Percentiles rank a stretch among this genome's conserved stretches.
phyloP scores from a whole-genome alignment of 208 protist species.

The Acanthamoeba lenticulata region DNA sequence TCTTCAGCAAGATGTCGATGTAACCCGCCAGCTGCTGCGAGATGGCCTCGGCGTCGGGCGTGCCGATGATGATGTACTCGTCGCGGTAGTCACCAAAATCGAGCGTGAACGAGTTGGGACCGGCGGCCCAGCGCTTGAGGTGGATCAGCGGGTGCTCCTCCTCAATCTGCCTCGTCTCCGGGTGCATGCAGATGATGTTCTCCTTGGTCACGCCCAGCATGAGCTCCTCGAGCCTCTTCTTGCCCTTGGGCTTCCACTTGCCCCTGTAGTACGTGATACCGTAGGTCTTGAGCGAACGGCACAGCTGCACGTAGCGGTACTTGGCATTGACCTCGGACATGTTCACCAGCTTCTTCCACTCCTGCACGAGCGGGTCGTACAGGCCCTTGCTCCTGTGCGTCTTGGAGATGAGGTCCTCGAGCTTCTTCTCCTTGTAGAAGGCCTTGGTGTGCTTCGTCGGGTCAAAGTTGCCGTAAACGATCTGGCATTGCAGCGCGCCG shows the following conservation, averaged over 20 bases:
- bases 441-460: constrained; percentile 79
- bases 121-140: constrained; percentile 86
- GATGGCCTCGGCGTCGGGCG: constrained; percentile 82
- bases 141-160: constrained; percentile 81
- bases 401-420: constrained; percentile 80
- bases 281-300: constrained; percentile 88
- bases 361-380: constrained; percentile 71
- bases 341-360: constrained; percentile 84
- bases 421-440: constrained; percentile 70
- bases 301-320: constrained; percentile 87
- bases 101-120: constrained; percentile 83
- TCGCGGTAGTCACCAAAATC: constrained; percentile 89
- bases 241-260: constrained; percentile 69
- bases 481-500: constrained; percentile 85
- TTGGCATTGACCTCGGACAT: constrained; percentile 87
- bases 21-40: constrained; percentile 84
- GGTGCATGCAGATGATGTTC: constrained; percentile 69
- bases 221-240: constrained; percentile 57
- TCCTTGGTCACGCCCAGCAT: constrained; percentile 67
- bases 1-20: constrained; percentile 86
- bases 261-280: constrained; percentile 87
- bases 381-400: constrained; percentile 77
- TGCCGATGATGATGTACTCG: constrained; percentile 80
- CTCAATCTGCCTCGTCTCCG: constrained; percentile 68
- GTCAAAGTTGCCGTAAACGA: constrained; percentile 82